phyloP scores from a whole-genome alignment of 2,329 filamentous ascomycete species.

The Claviceps quebecensis region DNA sequence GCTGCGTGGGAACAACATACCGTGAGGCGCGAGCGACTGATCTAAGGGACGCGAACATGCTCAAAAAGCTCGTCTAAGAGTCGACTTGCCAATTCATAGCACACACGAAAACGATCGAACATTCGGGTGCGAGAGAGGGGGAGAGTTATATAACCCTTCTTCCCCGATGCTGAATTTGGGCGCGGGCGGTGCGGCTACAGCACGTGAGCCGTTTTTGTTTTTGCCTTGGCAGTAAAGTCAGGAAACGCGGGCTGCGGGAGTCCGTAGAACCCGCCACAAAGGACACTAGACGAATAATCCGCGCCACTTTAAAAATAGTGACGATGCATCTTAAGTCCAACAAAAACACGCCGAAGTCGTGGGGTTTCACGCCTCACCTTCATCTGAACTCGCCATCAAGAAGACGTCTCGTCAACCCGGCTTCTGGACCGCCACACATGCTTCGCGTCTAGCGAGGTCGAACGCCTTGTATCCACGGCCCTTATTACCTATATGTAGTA shows the following conservation, averaged over 20 bases:
- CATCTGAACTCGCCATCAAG: neutral
- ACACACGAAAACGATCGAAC: no score
- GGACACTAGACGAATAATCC: constrained; percentile 6
- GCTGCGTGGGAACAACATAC: neutral
- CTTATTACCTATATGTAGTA: neutral
- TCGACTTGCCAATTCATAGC: neutral
- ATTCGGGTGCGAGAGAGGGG: no score
- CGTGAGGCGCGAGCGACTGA: constrained; percentile 1
- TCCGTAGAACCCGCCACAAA: neutral
- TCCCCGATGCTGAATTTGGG: no score
- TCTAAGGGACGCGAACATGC: neutral
- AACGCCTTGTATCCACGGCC: neutral
- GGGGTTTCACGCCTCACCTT: neutral
- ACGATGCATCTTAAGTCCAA: constrained; percentile 1
- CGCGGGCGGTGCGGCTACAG: no score
- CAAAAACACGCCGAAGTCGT: neutral
- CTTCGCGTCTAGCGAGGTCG: neutral
- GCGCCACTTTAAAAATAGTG: constrained; percentile 3
- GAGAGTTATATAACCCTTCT: no score
- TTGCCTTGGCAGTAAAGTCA: neutral
- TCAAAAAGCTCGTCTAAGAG: neutral
- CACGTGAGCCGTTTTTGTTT: no score
- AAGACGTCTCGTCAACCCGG: neutral
- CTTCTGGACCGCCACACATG: neutral
- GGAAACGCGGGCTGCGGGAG: no score